Base-by-base conservation (phyloP, 1,284 basidiomycete species). In the Irpex rosettiformis region DNA sequence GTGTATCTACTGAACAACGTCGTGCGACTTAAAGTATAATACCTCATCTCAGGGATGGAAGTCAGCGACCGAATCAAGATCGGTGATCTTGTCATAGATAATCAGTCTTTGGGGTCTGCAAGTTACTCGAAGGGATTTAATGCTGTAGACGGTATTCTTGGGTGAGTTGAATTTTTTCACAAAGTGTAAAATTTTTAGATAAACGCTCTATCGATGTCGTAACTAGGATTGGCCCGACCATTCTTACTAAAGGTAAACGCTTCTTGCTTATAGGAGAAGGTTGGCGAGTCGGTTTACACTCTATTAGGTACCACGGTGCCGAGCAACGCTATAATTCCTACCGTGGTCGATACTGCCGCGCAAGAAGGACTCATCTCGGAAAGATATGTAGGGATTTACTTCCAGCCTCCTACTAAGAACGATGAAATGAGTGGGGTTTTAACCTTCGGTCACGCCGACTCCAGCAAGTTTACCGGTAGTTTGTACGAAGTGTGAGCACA, bases 81-180 rank as follows among this genome's bases (percentile, higher is more conserved):
- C 69, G 51, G 45, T 16, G 16, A 21, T 11, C 4, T 58, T 28
- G 47, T n/a, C 16, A 65, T 65, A 37, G 56, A 59, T 13, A 40
- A 60, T 24, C 84, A 85, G 66, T 80, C 79, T 4, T 82, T 85
- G 55, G 84, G 82, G 60, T 81, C 80, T 55, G 82, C 83, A 13
- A 68, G 73, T 4, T 68, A 51, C 22, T 65, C 75, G 62, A 69
- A 58, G 30, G 78, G 71, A 7, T 68, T 72, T 37, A 58, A 66
- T 7, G 78, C 76, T 43, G 72, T 77, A 22, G 77, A 85, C 66
- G 79, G 78, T 37, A 84, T 85, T 59, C 69, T 86, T 18, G 84
- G 69, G 64, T 64, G 16, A 25, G 28, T n/a, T n/a, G n/a, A n/a
- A n/a, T n/a, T n/a, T n/a, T n/a, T n/a, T n/a, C n/a, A n/a, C n/a